phyloP scores from a whole-genome alignment of 176 grass and related monocot genomes.

The Oryza meridionalis region DNA sequence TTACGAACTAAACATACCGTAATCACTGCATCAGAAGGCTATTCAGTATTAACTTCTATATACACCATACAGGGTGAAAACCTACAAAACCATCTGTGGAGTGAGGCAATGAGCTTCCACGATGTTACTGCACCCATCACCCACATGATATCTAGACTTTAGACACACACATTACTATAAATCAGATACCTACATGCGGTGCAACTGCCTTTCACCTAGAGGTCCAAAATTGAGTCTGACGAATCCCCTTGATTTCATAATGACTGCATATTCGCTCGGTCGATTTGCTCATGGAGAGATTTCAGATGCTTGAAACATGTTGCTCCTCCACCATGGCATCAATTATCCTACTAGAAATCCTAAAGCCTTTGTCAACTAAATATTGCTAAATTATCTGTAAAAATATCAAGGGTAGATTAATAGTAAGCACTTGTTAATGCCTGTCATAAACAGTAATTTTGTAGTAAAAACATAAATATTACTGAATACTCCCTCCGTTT shows the following conservation, averaged over 20 bases:
- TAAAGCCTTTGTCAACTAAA: constrained; percentile 38
- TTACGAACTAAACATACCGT: constrained; percentile 31
- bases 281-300: background rate
- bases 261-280: background rate
- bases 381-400: constrained; percentile 44
- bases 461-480: constrained; percentile 17
- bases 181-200: constrained; percentile 16
- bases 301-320: constrained; percentile 29
- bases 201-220: constrained; percentile 13
- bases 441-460: constrained; percentile 22
- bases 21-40: constrained; percentile 14
- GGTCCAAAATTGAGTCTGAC: constrained; percentile 25
- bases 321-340: constrained; percentile 12
- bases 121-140: constrained; percentile 17
- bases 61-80: constrained; percentile 21
- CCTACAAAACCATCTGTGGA: constrained; percentile 17
- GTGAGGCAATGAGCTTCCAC: background rate
- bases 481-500: background rate
- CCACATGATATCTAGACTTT: constrained; percentile 32
- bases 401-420: constrained; percentile 33
- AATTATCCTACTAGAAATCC: constrained; percentile 25
- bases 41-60: constrained; percentile 38
- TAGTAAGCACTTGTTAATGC: constrained; percentile 22
- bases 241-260: background rate
- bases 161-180: constrained; percentile 1